phyloP scores from a whole-genome alignment of 2,329 filamentous ascomycete genomes.

The Coniosporium uncinatum region DNA sequence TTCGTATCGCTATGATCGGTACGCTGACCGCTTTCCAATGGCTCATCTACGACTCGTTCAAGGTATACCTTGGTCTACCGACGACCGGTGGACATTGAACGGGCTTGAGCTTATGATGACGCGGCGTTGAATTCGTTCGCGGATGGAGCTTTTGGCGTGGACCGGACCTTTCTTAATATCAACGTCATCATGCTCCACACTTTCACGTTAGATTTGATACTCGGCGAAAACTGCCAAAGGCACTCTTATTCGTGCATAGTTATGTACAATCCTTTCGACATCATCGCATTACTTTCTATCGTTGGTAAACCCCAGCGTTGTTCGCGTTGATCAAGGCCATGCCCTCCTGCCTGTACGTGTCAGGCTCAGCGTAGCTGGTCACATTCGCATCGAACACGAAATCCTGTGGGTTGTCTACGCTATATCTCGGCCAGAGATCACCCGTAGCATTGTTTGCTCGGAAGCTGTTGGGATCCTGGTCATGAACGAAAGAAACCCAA shows the following conservation, averaged over 20 bases:
- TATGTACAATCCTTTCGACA: not conserved
- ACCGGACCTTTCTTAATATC: too few species aligned
- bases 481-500: slow-evolving; percentile 38
- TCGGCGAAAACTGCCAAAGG: too few species aligned
- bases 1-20: slow-evolving; percentile 82
- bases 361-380: slow-evolving; percentile 30
- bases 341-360: slow-evolving; percentile 36
- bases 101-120: too few species aligned
- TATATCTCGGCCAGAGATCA: slow-evolving; percentile 33
- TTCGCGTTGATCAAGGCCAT: slow-evolving; percentile 33
- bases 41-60: slow-evolving; percentile 34
- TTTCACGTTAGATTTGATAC: too few species aligned
- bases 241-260: not conserved
- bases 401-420: slow-evolving; percentile 23
- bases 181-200: too few species aligned
- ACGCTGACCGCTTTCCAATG: slow-evolving; percentile 26
- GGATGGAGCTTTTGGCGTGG: too few species aligned
- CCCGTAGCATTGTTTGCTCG: slow-evolving; percentile 14
- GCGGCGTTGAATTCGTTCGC: too few species aligned
- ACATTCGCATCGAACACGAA: slow-evolving; percentile 42
- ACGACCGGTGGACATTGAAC: too few species aligned
- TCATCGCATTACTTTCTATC: not conserved
- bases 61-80: slow-evolving; percentile 31
- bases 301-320: slow-evolving; percentile 4
- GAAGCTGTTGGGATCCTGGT: slow-evolving; percentile 30